Evolutionary conservation across 768 basidiomycete genomes (phyloP), one percentile per base, ranked within the genome.

Genomic region (Pulveroboletus sp.): DNA sequence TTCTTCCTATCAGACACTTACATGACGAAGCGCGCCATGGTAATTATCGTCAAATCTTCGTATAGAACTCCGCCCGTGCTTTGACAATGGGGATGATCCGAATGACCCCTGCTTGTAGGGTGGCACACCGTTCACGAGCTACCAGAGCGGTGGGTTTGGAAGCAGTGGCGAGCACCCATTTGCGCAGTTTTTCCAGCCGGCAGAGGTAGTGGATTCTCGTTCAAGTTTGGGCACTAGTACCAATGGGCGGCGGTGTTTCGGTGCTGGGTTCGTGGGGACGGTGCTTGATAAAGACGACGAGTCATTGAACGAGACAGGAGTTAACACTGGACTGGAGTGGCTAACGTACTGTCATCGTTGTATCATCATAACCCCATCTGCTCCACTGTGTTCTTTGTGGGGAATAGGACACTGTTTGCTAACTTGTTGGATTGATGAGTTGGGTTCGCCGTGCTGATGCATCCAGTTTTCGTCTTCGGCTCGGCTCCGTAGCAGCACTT

Each of bases 71-170:
- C 82, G 90, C 17, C 76, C 77, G 48, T 81, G 91, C 35, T 97
- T 86, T 70, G 95, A 99, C 73, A 84, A 84, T 45, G 95, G 95
- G 39, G 93, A 96, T 56, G 95, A 98, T 68, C 95, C 95, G 21
- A 97, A 93, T 67, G 95, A 99, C 66, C 89, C 89, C 5, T 78
- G 70, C 70, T 71, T 78, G 15, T 75, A 77, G 47, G 80, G 79
- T 53, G 82, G 83, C 28, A 80, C 79, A 9, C 73, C 73, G 8
- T 76, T 73, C 66, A 53, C 60, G n/a, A 62, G 76, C 69, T 65
- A 53, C 52, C 71, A 73, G 17, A 73, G 75, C 10, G 70, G 73
- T 28, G 27, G 27, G 8, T 28, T 8, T 28, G 58, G 59, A 18
- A 69, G 68, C 11, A 31, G 52, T 38, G 67, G 71, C 17, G 76